phyloP scores from a whole-genome alignment of 805 yeast species.

The Debaryomyces maramus region DNA sequence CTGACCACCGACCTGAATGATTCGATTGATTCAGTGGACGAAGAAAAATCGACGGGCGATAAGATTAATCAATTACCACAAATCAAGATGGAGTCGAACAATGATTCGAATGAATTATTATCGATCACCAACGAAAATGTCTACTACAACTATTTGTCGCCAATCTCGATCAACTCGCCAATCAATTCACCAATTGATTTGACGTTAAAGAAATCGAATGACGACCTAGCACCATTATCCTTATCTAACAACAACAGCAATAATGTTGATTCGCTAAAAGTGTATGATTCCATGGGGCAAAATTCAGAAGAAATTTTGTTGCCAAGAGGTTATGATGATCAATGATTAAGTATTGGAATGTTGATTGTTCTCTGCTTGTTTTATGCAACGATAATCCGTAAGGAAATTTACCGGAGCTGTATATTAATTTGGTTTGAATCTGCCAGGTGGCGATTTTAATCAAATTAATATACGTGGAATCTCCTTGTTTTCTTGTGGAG shows the following conservation, averaged over 20 bases:
- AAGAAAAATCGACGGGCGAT: slow-evolving; percentile 2
- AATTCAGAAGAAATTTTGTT: slow-evolving; percentile 48
- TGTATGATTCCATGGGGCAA: slow-evolving; percentile 42
- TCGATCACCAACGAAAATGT: slow-evolving; percentile 11
- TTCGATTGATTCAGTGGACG: neutral
- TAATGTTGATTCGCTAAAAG: slow-evolving; percentile 10
- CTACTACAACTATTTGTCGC: slow-evolving; percentile 41
- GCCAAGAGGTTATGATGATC: slow-evolving; percentile 12
- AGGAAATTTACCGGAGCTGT: slow-evolving; percentile 8
- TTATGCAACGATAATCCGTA: neutral
- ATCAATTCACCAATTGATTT: slow-evolving; percentile 41
- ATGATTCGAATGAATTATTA: slow-evolving; percentile 11
- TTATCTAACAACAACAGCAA: slow-evolving; percentile 2
- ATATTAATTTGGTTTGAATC: slow-evolving; percentile 18
- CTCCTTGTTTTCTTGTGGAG: slow-evolving; percentile 6
- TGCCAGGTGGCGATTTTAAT: slow-evolving; percentile 12
- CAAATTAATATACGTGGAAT: slow-evolving; percentile 27
- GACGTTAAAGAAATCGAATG: slow-evolving; percentile 25
- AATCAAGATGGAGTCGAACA: slow-evolving; percentile 5
- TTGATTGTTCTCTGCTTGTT: slow-evolving; percentile 18
- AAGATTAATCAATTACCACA: slow-evolving; percentile 2
- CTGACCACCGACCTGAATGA: neutral
- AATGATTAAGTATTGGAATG: slow-evolving; percentile 7
- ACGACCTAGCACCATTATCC: slow-evolving; percentile 11
- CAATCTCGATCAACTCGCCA: slow-evolving; percentile 43